Base-by-base conservation (phyloP, 2,329 filamentous ascomycete species). In the Malbranchea zuffiana region DNA sequence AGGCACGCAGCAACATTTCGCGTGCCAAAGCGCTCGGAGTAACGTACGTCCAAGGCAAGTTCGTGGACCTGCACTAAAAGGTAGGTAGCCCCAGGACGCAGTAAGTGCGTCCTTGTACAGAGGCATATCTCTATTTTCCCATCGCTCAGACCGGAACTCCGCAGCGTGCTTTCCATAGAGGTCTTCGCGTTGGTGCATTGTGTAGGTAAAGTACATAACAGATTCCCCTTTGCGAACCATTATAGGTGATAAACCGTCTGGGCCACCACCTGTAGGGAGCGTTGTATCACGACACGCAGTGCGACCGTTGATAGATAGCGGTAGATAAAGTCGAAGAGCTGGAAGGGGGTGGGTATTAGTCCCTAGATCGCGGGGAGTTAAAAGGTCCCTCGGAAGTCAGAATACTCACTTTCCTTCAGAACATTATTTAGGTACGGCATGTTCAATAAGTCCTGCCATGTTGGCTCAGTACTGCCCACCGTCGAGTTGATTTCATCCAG, bases 141-240 rank as follows among this genome's bases (percentile, higher is more conserved):
- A 53, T 6, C 49, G 43, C 12, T 48, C 47, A 1, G 50, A 49
- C 4, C 38, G 18, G 24, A 48, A 53, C 10, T 43, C 31, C 11
- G 50, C 40, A 1, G 47, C 49, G 28, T 63, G 58, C 1, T 50
- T 44, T 16, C 61, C 61, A 46, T 50, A 63, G 35, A 62, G 36
- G 30, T 60, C 55, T 35, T 51, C 50, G 19, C 55, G 50, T 2
- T 56, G 56, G 23, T 63, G 59, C 49, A 61, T 52, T 4, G 55
- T 50, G 33, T 56, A 51, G 28, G 56, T 50, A 36, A 46, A 50
- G 33, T 54, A 55, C 10, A 49, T 43, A 13, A 63, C 47, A 4
- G 46, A 40, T 6, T 46, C 45, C 12, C 53, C 49, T 23, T 54
- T 49, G 3, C 48, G 45, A 7, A 63, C 45, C 37, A 54, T 56